These are phyloP conservation scores for Irpex sp. DNA, from an alignment of 1,284 basidiomycete species.

Conservation along the genomic window DNA sequence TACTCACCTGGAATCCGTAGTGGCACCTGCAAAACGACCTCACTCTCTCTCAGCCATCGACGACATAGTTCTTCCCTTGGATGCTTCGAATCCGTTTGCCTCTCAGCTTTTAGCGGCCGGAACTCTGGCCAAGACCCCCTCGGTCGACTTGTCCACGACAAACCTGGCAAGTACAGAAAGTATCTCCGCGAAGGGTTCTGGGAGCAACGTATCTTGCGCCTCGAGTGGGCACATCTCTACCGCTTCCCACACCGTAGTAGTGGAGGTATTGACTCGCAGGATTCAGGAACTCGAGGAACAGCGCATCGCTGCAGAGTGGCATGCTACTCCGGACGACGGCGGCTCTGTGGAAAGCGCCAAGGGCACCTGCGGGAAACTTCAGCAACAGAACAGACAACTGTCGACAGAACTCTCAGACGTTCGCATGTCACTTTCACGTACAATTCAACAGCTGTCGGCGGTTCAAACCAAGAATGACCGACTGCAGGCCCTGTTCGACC, in stretches of 20 bases:
- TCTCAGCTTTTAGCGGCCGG: constrained; percentile 1
- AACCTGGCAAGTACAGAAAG: neutral
- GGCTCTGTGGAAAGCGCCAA: constrained; percentile 16
- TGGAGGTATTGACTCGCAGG: constrained; percentile 18
- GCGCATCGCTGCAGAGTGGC: constrained; percentile 6
- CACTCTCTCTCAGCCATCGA: constrained; percentile 22
- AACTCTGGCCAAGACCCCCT: neutral
- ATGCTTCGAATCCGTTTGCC: neutral
- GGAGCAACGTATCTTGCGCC: neutral
- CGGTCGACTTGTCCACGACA: neutral
- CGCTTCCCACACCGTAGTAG: constrained; percentile 15
- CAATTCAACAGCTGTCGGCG: constrained; percentile 18
- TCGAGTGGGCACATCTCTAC: constrained; percentile 6
- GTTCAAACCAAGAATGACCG: constrained; percentile 26
- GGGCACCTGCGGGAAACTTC: constrained; percentile 12
- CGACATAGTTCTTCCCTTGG: constrained; percentile 7
- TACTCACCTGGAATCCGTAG: neutral
- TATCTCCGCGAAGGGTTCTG: neutral
- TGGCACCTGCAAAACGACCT: constrained; percentile 14
- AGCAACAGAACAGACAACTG: constrained; percentile 11
- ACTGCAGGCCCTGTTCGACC: constrained; percentile 25
- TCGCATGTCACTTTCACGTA: constrained; percentile 23
- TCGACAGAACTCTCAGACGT: constrained; percentile 12
- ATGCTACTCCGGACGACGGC: constrained; percentile 16
- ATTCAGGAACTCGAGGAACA: constrained; percentile 16